Percentiles rank a stretch among this genome's conserved stretches.
Conservation (phyloP, 306 rosid genomes). For the Quercus agrifolia region DNA sequence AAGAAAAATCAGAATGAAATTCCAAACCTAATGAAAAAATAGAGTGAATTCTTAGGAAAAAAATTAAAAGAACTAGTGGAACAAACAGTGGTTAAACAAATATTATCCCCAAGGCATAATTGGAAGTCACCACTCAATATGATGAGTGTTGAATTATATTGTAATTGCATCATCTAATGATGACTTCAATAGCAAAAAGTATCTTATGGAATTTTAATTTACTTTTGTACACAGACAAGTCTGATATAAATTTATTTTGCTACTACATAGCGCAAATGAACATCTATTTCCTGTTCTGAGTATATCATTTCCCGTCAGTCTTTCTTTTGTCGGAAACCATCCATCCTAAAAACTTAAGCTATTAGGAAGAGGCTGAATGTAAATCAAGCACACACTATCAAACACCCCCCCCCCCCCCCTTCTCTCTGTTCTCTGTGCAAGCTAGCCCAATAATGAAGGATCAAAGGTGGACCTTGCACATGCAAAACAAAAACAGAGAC, state of each 20-base stretch:
- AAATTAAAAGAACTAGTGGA: not conserved
- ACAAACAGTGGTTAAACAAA: not conserved
- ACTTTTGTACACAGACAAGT: not conserved
- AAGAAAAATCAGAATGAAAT: slow-evolving; percentile 6
- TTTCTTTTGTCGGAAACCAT: not conserved
- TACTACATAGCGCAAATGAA: not conserved
- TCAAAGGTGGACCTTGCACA: too few species aligned
- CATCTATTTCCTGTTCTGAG: not conserved
- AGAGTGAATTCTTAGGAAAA: not conserved
- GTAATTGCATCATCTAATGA: not conserved
- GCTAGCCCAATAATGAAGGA: too few species aligned
- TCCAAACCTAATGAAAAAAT: slow-evolving; percentile 4
- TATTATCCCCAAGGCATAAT: not conserved
- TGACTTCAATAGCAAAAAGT: not conserved
- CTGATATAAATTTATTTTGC: not conserved
- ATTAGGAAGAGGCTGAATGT: not conserved
- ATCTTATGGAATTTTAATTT: not conserved
- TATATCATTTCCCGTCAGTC: not conserved
- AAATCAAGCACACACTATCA: not conserved
- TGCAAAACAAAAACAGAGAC: too few species aligned
- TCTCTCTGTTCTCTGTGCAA: too few species aligned
- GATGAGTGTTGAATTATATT: not conserved
- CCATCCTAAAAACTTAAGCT: not conserved
- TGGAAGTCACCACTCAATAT: not conserved
- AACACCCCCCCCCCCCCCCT: too few species aligned